Conservation (phyloP, 345 rosid species). For the Rhodamnia argentea region DNA sequence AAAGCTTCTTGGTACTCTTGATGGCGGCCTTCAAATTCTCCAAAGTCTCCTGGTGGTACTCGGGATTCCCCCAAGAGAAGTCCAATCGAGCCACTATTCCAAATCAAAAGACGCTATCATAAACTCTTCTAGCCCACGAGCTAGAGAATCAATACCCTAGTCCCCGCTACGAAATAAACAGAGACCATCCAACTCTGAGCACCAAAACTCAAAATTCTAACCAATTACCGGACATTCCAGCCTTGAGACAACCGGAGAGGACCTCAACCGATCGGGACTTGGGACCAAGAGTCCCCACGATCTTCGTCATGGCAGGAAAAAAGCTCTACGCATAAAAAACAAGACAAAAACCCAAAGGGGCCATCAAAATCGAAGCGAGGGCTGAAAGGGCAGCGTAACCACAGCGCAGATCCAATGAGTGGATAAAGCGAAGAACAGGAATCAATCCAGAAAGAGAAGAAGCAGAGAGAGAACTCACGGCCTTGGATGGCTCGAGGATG, state of each 20-base stretch:
- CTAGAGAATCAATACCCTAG: neutral
- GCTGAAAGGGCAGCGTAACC: neutral
- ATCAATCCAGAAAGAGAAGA: neutral
- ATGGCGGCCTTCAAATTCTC: constrained; percentile 74
- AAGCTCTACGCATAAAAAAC: constrained; percentile 40
- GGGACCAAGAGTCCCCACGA: constrained; percentile 89
- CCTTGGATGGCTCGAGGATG: constrained; percentile 88
- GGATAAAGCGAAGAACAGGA: neutral
- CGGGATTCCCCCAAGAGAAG: constrained; percentile 78
- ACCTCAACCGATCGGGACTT: constrained; percentile 69
- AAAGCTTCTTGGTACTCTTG: constrained; percentile 75
- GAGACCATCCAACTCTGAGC: neutral
- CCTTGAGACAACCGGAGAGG: constrained; percentile 71
- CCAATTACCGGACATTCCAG: constrained; percentile 79
- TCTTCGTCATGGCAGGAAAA: constrained; percentile 95
- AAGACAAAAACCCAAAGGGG: neutral
- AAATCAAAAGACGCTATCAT: neutral
- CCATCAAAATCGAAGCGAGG: neutral
- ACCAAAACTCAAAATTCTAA: neutral
- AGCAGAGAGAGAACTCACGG: constrained; percentile 28
- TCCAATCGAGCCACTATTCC: constrained; percentile 76
- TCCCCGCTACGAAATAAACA: neutral
- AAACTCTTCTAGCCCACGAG: neutral
- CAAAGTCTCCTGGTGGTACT: constrained; percentile 78
- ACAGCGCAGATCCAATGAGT: neutral